phyloP scores from a whole-genome alignment of 768 basidiomycete species.

The Cyclocybe aegerita region DNA sequence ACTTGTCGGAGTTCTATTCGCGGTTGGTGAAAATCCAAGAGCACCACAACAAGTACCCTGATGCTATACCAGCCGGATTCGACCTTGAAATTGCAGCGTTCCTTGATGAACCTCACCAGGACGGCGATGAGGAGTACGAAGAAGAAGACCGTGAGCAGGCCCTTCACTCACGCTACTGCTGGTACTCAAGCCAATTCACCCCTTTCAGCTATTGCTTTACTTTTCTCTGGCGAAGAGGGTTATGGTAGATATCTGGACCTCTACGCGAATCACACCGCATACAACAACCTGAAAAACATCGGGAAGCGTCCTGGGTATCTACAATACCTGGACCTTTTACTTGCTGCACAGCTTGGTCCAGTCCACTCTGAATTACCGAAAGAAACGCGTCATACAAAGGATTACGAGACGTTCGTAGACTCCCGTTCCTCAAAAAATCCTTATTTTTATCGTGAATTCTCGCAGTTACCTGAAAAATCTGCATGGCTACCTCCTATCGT shows the following conservation, averaged over 20 bases:
- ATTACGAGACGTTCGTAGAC: conserved; percentile 70
- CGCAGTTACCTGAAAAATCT: conserved; percentile 80
- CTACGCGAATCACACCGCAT: conserved; percentile 83
- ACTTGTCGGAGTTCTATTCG: conserved; percentile 93
- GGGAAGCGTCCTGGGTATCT: conserved; percentile 86
- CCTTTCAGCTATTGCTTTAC: conserved; percentile 63
- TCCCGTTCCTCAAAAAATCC: neutral
- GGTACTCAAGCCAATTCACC: conserved; percentile 4
- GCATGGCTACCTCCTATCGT: conserved; percentile 83
- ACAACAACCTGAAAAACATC: conserved; percentile 86
- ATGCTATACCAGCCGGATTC: conserved; percentile 77
- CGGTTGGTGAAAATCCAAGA: conserved; percentile 96
- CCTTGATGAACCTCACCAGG: conserved; percentile 74
- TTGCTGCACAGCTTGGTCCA: conserved; percentile 56
- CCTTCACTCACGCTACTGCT: neutral
- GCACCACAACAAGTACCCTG: conserved; percentile 95
- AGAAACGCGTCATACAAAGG: conserved; percentile 66
- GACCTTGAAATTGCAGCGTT: conserved; percentile 81
- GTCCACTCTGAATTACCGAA: conserved; percentile 71
- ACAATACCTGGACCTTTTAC: conserved; percentile 88
- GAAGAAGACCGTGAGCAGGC: conserved; percentile 81
- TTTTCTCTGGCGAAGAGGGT: conserved; percentile 96
- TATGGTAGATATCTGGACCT: conserved; percentile 96
- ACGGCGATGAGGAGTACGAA: conserved; percentile 72
- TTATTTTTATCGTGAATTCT: neutral